Conservation (phyloP, 2,329 filamentous ascomycete species). For the Lasiodiplodia hormozganensis region DNA sequence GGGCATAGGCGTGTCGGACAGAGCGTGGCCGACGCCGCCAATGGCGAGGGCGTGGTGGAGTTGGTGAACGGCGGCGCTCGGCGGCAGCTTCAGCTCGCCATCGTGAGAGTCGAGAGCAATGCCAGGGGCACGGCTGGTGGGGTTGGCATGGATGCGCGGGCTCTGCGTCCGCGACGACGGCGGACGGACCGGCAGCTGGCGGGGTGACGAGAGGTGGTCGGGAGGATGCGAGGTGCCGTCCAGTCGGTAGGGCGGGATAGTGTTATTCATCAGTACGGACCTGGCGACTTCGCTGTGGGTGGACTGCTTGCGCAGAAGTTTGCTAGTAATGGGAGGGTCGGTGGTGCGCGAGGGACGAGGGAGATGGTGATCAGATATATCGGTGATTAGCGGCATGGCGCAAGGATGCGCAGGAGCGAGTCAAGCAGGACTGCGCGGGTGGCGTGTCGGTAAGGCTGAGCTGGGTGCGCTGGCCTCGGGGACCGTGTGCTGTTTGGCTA, state of each 20-base stretch:
- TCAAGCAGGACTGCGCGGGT: slow-evolving; percentile 15
- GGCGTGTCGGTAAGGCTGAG: slow-evolving; percentile 24
- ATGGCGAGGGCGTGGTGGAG: slow-evolving; percentile 33
- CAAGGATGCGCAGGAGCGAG: slow-evolving; percentile 22
- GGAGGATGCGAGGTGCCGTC: slow-evolving; percentile 35
- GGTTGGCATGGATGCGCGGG: slow-evolving; percentile 15
- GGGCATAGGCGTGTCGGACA: slow-evolving; percentile 69
- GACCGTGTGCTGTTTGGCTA: slow-evolving; percentile 10
- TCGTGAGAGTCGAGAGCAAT: slow-evolving; percentile 29
- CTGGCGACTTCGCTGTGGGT: slow-evolving; percentile 59
- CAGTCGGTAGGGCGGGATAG: slow-evolving; percentile 33
- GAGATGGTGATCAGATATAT: slow-evolving; percentile 28
- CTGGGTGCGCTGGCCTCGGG: neutral
- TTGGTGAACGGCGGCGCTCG: slow-evolving; percentile 26
- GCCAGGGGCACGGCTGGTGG: slow-evolving; percentile 8
- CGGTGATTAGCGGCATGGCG: slow-evolving; percentile 31
- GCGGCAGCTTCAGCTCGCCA: slow-evolving; percentile 42
- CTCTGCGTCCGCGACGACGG: slow-evolving; percentile 30
- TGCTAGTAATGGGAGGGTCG: slow-evolving; percentile 25
- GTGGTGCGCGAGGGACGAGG: slow-evolving; percentile 25
- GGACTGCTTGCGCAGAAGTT: slow-evolving; percentile 41
- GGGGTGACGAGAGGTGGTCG: slow-evolving; percentile 33
- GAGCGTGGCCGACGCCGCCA: slow-evolving; percentile 58
- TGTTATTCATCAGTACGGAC: slow-evolving; percentile 56
- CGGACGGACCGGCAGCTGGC: slow-evolving; percentile 35